phyloP scores from a whole-genome alignment of 441 rosid genomes.

The Lagerstroemia fauriei region DNA sequence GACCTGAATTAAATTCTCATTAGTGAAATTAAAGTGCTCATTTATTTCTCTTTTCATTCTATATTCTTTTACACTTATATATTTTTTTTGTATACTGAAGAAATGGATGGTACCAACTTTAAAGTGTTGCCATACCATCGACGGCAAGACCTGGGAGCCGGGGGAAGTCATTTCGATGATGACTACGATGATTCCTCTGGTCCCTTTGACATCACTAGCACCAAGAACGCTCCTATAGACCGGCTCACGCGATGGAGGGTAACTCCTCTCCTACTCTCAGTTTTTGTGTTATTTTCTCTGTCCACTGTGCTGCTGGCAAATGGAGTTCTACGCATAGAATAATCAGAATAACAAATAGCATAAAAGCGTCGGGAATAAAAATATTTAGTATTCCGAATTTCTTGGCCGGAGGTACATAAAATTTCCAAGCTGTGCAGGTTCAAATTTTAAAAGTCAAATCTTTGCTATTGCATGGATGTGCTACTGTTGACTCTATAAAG shows the following conservation, averaged over 20 bases:
- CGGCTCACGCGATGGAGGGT: conserved; percentile 73
- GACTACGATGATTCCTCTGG: conserved; percentile 33
- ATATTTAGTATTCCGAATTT: not conserved
- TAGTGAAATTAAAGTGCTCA: too few species aligned
- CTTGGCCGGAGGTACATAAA: not conserved
- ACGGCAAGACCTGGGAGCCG: conserved; percentile 52
- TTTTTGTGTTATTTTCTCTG: not conserved
- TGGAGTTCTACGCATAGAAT: not conserved
- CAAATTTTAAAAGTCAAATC: not conserved
- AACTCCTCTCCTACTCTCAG: conserved; percentile 23
- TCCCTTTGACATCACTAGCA: conserved; percentile 50
- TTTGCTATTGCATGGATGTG: not conserved
- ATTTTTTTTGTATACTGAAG: not conserved
- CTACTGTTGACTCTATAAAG: not conserved
- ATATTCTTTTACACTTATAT: too few species aligned
- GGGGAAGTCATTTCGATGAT: conserved; percentile 30
- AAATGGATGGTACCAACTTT: conserved; percentile 36
- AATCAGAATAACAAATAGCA: not conserved
- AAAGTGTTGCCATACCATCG: conserved; percentile 52
- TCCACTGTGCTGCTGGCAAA: not conserved
- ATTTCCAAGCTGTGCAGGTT: not conserved
- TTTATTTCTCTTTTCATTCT: too few species aligned
- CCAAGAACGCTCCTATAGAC: conserved; percentile 54
- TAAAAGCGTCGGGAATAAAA: not conserved
- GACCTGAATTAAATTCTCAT: too few species aligned